Evolutionary conservation across 495 filamentous ascomycete species (phyloP).

Genomic region (Viridothelium virens): DNA sequence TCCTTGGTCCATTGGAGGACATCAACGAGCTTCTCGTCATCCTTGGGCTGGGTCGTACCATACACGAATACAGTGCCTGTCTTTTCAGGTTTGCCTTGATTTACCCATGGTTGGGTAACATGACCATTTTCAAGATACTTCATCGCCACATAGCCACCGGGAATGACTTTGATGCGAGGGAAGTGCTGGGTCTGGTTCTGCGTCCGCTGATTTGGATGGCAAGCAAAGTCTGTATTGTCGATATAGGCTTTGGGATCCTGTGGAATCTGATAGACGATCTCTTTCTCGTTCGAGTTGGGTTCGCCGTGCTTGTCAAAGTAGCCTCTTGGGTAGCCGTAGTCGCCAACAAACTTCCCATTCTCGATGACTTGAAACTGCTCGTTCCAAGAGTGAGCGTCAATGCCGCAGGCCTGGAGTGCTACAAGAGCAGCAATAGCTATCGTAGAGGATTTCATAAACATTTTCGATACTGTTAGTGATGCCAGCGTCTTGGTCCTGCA

Average conservation of each 20-base stretch:
- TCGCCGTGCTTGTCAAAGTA: conserved; percentile 44
- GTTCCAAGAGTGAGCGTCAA: conserved; percentile 67
- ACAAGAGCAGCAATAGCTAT: conserved; percentile 29
- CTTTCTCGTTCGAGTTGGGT: conserved; percentile 43
- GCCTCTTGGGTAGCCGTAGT: conserved; percentile 58
- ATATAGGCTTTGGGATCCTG: conserved; percentile 46
- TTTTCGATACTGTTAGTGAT: conserved; percentile 1
- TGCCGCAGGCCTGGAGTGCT: conserved; percentile 20
- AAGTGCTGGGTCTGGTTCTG: conserved; percentile 46
- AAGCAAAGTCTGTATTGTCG: conserved; percentile 42
- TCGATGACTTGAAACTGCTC: conserved; percentile 62
- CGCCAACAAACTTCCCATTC: conserved; percentile 66
- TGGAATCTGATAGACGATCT: conserved; percentile 37
- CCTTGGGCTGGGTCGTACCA: conserved; percentile 60
- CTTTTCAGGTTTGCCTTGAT: conserved; percentile 55
- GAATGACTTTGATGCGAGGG: conserved; percentile 55
- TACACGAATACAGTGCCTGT: conserved; percentile 75
- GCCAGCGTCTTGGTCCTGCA: conserved; percentile 10
- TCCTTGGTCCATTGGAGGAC: conserved; percentile 71
- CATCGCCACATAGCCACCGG: conserved; percentile 64
- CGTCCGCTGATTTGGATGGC: conserved; percentile 46
- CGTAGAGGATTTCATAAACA: conserved; percentile 7
- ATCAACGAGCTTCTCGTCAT: conserved; percentile 55
- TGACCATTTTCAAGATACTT: conserved; percentile 84
- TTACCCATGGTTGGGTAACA: conserved; percentile 56